Evolutionary conservation across 2,329 filamentous ascomycete species (phyloP).

Genomic region (Neofusicoccum umdonicola): DNA sequence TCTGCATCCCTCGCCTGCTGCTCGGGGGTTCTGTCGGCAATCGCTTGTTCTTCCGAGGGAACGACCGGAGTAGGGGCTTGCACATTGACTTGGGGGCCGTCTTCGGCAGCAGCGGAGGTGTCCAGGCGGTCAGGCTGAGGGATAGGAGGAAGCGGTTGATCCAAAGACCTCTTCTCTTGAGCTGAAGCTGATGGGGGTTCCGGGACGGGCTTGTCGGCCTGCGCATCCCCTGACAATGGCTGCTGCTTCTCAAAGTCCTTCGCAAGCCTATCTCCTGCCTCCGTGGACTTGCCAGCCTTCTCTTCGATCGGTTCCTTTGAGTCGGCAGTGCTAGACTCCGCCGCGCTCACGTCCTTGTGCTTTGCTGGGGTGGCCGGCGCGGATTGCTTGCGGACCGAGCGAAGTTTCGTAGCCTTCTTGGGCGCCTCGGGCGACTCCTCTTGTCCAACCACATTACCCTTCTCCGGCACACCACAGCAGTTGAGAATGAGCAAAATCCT

Average conservation of each 20-base stretch:
- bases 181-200: not conserved
- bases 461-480: conserved; percentile 65
- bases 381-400: conserved; percentile 33
- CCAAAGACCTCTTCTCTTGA: conserved; percentile 20
- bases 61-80: conserved; percentile 47
- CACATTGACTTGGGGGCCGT: conserved; percentile 39
- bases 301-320: conserved; percentile 47
- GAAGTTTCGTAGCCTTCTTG: conserved; percentile 40
- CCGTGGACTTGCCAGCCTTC: conserved; percentile 29
- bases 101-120: conserved; percentile 23
- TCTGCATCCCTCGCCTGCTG: conserved; percentile 53
- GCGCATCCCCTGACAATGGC: conserved; percentile 25
- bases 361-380: conserved; percentile 51
- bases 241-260: conserved; percentile 24
- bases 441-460: conserved; percentile 52
- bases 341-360: conserved; percentile 39
- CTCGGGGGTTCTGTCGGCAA: conserved; percentile 51
- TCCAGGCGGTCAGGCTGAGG: conserved; percentile 33
- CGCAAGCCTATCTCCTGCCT: conserved; percentile 21
- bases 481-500: conserved; percentile 55
- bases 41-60: conserved; percentile 39
- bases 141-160: conserved; percentile 27
- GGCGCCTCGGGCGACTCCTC: conserved; percentile 51
- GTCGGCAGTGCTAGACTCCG: conserved; percentile 45
- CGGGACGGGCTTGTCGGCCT: conserved; percentile 20